Base-by-base conservation (phyloP, 2,329 filamentous ascomycete genomes). In the Epichloe aotearoae region DNA sequence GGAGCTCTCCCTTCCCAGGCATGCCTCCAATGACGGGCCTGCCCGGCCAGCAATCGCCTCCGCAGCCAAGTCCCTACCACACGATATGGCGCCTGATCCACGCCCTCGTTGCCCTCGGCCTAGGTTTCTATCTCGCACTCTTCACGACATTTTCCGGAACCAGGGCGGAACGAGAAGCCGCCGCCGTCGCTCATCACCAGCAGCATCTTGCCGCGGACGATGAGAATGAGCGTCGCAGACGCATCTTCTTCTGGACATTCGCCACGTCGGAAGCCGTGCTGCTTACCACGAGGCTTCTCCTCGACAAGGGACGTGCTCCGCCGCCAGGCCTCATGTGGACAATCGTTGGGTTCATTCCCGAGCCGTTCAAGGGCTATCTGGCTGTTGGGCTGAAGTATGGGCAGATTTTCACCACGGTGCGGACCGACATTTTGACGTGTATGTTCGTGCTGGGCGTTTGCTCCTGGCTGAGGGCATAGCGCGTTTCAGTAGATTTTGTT, bases 221-320 rank as follows among this genome's bases (percentile, higher is more conserved):
- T 12, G 63, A 63, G 40, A 53, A 62, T 20, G 64, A 66, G 52
- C 62, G 58, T 46, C 64, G 61, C 42, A 65, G 62, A 55, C 59
- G 54, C 45, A 48, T 67, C 20, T 83, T 89, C 66, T 89, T 91
- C 66, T 88, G 82, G 71, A 75, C 86, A n/a, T 93, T 91, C 62
- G 83, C 85, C 5, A 88, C 86, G 0, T 82, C 80, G 34, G 86
- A 93, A 69, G 74, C 87, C 11, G 63, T 87, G 49, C 70, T 91
- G 55, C 79, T 91, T 56, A 84, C 80, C 1, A 82, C 78, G 33
- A 73, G 86, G 23, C 86, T 84, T 63, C 80, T 88, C 57, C 61
- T 88, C 48, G 84, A 88, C 58, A 79, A 78, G 57, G 76, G 76
- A 23, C 65, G 70, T 39, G 63, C 76, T 44, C 77, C 77, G 53